Percentiles rank a stretch among this genome's conserved stretches.
Conservation (phyloP, 192 early-diverging fungal genomes). For the Dimargaris cristalligena region DNA sequence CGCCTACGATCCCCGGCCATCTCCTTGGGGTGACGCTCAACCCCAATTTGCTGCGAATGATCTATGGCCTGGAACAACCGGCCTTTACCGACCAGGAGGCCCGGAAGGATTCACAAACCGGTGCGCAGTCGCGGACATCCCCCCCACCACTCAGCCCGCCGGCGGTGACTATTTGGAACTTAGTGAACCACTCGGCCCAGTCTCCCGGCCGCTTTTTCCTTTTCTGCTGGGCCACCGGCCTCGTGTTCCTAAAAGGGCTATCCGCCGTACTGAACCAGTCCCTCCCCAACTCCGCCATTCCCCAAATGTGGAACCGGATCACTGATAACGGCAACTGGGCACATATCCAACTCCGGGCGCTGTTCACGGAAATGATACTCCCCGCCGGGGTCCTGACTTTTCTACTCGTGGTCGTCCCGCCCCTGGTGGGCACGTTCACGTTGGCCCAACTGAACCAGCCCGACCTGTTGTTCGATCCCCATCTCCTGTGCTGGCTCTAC, state of each 20-base stretch:
- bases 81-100: too few relatives aligned
- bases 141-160: too few relatives aligned
- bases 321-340: not conserved
- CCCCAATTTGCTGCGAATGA: not conserved
- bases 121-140: too few relatives aligned
- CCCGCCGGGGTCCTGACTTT: conserved; percentile 3
- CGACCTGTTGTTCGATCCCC: conserved; percentile 13
- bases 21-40: conserved; percentile 1
- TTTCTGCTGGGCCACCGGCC: not conserved
- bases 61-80: not conserved
- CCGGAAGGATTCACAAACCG: too few relatives aligned
- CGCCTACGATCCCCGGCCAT: not conserved
- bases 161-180: not conserved
- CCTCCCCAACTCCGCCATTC: not conserved
- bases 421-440: conserved; percentile 15
- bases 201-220: not conserved
- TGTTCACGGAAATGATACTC: not conserved
- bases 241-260: not conserved
- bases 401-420: conserved; percentile 19
- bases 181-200: not conserved
- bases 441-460: conserved; percentile 10
- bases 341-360: not conserved
- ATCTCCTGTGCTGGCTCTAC: conserved; percentile 15
- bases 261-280: not conserved
- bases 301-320: not conserved